phyloP scores from a whole-genome alignment of 305 asterid species.

The Solanum chacoense region DNA sequence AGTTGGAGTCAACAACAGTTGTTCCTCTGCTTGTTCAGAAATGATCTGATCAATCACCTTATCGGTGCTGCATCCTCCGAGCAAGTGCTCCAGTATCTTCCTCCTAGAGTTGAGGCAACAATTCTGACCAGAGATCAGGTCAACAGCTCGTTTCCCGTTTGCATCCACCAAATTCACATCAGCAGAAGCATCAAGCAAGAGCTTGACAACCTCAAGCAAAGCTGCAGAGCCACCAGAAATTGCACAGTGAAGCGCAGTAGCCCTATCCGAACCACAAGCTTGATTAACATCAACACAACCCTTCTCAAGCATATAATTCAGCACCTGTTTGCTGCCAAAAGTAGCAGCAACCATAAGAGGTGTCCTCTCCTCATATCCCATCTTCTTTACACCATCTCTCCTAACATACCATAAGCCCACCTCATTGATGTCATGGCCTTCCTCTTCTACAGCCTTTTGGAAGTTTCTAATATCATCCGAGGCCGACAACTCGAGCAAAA shows the following conservation, averaged over 20 bases:
- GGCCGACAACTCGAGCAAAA: constrained; percentile 29
- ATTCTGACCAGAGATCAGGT: constrained; percentile 4
- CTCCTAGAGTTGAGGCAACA: constrained; percentile 12
- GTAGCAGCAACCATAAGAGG: constrained; percentile 34
- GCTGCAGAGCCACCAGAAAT: constrained; percentile 19
- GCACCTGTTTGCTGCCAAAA: constrained; percentile 26
- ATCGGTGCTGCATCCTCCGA: not conserved
- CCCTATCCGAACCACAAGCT: constrained; percentile 28
- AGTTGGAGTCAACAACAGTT: not conserved
- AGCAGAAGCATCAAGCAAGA: constrained; percentile 32
- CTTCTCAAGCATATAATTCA: constrained; percentile 21
- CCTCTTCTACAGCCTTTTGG: constrained; percentile 21
- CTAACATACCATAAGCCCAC: constrained; percentile 27
- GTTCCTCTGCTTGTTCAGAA: constrained; percentile 5
- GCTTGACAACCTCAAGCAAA: constrained; percentile 16
- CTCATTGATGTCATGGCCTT: constrained; percentile 16
- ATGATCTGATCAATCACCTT: not conserved
- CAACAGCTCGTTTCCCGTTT: constrained; percentile 20
- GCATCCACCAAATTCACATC: constrained; percentile 18
- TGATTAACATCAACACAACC: constrained; percentile 19
- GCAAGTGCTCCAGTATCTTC: constrained; percentile 13
- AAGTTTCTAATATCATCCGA: constrained; percentile 26
- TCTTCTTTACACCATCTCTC: constrained; percentile 22
- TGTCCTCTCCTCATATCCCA: constrained; percentile 32
- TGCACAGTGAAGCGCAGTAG: constrained; percentile 35